Percentiles rank a stretch among this genome's conserved stretches.
These are phyloP conservation scores for Phlebiopsis flavidoalba DNA, from an alignment of 768 basidiomycete species.

Conservation along the genomic window DNA sequence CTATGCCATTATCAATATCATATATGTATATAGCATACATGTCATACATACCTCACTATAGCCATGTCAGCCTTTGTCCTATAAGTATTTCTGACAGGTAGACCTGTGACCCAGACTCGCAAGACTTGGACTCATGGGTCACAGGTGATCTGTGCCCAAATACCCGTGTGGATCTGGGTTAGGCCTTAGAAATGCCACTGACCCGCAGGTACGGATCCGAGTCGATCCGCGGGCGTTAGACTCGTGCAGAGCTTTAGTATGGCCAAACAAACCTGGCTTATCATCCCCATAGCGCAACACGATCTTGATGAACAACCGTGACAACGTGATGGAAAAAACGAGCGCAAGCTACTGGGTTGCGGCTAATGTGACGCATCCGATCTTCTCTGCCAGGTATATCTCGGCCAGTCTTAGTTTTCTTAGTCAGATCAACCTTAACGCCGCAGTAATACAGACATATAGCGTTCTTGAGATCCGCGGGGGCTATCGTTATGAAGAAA, in stretches of 20 bases:
- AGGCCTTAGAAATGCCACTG: no score
- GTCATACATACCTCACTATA: no score
- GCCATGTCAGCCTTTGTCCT: no score
- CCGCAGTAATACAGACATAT: constrained; percentile 16
- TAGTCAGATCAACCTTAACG: not conserved
- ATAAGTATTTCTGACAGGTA: no score
- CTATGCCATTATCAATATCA: no score
- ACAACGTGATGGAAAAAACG: constrained; percentile 17
- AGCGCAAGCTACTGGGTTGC: constrained; percentile 16
- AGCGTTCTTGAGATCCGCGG: constrained; percentile 23
- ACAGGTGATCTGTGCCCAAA: no score
- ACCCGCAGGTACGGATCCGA: no score
- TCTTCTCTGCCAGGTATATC: not conserved
- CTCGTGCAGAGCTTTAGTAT: constrained; percentile 8
- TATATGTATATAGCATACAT: no score
- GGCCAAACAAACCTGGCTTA: constrained; percentile 12
- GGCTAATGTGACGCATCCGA: constrained; percentile 1
- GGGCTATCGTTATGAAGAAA: constrained; percentile 34
- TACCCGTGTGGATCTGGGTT: no score
- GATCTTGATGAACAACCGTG: constrained; percentile 10
- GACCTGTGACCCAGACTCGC: no score
- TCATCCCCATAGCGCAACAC: not conserved
- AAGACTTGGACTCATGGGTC: no score
- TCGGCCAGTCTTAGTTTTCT: not conserved
- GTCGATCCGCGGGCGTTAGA: no score